These are phyloP conservation scores for Dendrocalamus sinicus DNA, from an alignment of 176 grass and related monocot genomes.

Conservation along the genomic window DNA sequence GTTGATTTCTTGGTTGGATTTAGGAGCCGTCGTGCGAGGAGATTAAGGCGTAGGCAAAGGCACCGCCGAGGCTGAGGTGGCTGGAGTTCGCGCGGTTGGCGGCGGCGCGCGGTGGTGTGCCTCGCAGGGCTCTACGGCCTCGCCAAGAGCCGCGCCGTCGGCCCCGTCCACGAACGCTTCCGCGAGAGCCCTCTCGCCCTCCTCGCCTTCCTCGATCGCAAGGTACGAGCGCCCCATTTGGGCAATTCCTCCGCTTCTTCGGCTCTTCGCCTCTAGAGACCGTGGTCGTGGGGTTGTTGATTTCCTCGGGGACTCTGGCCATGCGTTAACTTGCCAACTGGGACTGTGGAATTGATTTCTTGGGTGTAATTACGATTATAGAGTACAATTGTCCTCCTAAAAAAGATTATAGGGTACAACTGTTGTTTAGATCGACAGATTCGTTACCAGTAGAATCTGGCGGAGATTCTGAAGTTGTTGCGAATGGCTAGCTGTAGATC, in stretches of 20 bases:
- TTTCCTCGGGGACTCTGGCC: not conserved
- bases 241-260: not conserved
- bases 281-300: not conserved
- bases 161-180: constrained; percentile 42
- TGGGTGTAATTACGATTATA: not conserved
- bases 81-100: constrained; percentile 44
- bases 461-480: not conserved
- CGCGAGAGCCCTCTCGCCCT: constrained; percentile 37
- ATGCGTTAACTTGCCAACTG: not conserved
- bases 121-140: constrained; percentile 42
- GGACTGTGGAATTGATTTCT: not conserved
- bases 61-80: constrained; percentile 37
- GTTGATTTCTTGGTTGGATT: not conserved
- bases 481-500: not conserved
- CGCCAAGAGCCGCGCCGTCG: constrained; percentile 47
- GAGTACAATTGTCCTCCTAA: too few relatives aligned
- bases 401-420: not conserved
- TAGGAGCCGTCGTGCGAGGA: not conserved
- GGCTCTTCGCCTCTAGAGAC: not conserved
- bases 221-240: constrained; percentile 37
- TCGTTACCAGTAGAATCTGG: not conserved
- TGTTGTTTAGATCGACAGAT: not conserved
- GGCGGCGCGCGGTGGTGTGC: constrained; percentile 43
- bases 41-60: not conserved
- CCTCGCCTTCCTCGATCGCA: constrained; percentile 54